These are phyloP conservation scores for Gentiana straminea DNA, from an alignment of 257 asterid species.

Conservation along the genomic window DNA sequence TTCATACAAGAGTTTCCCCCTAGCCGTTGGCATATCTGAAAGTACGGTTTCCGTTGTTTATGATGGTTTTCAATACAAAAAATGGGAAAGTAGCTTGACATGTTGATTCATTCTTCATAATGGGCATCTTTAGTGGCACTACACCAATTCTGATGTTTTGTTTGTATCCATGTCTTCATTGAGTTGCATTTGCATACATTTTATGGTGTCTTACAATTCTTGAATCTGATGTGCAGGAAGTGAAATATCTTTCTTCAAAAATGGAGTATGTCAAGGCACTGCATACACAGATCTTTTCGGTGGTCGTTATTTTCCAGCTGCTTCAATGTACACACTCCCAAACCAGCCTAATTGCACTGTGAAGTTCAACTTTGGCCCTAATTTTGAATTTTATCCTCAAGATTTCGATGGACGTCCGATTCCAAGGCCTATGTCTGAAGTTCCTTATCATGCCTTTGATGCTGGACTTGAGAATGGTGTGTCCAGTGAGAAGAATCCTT, in stretches of 20 bases:
- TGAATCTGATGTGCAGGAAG: conserved; percentile 50
- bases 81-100: too few relatives aligned
- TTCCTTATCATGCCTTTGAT: conserved; percentile 72
- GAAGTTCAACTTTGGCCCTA: conserved; percentile 96
- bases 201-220: too few relatives aligned
- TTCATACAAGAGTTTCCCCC: too few relatives aligned
- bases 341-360: conserved; percentile 82
- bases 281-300: conserved; percentile 79
- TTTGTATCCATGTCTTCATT: too few relatives aligned
- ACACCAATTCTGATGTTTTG: too few relatives aligned
- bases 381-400: conserved; percentile 67
- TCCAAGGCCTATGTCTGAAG: conserved; percentile 90
- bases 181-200: too few relatives aligned
- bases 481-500: conserved; percentile 47
- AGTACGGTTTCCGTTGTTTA: too few relatives aligned
- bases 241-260: conserved; percentile 83
- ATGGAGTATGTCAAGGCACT: conserved; percentile 82
- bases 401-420: conserved; percentile 60
- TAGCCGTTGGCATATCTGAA: too few relatives aligned
- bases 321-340: conserved; percentile 97
- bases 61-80: too few relatives aligned
- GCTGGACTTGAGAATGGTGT: conserved; percentile 74
- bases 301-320: conserved; percentile 93
- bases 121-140: too few relatives aligned
- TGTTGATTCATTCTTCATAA: too few relatives aligned